Percentiles rank a stretch among this genome's conserved stretches.
Conservation (phyloP, 441 rosid species). For the Croton setiger region DNA sequence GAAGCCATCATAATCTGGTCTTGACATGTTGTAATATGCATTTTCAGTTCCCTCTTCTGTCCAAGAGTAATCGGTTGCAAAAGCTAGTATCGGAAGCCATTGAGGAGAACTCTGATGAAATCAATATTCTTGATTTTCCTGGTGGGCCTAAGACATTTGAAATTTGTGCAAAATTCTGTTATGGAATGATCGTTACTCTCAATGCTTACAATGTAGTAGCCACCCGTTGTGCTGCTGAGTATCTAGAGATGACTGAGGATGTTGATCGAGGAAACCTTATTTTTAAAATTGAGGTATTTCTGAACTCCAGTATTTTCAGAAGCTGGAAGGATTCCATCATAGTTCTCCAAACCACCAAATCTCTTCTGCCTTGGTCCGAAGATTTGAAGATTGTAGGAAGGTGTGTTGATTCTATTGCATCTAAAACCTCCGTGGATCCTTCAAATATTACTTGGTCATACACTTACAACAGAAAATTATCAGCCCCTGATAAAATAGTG, state of each 20-base stretch:
- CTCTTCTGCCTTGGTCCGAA: slow-evolving; percentile 86
- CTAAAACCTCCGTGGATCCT: slow-evolving; percentile 78
- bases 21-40: slow-evolving; percentile 7
- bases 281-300: slow-evolving; percentile 84
- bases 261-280: slow-evolving; percentile 79
- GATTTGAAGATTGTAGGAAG: slow-evolving; percentile 80
- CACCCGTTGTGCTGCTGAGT: slow-evolving; percentile 89
- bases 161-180: slow-evolving; percentile 95
- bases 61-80: slow-evolving; percentile 75
- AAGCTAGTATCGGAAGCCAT: slow-evolving; percentile 49
- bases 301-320: slow-evolving; percentile 77
- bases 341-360: slow-evolving; percentile 82
- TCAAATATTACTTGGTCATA: slow-evolving; percentile 83
- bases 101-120: slow-evolving; percentile 60
- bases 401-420: slow-evolving; percentile 83
- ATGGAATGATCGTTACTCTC: slow-evolving; percentile 85
- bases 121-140: slow-evolving; percentile 60
- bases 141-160: slow-evolving; percentile 94
- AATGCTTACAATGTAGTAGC: slow-evolving; percentile 86
- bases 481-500: slow-evolving; percentile 45
- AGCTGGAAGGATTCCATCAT: slow-evolving; percentile 98
- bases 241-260: slow-evolving; percentile 92
- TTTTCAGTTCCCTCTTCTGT: slow-evolving; percentile 89
- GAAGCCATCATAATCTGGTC: slow-evolving; percentile 3
- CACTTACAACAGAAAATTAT: slow-evolving; percentile 72